These are phyloP conservation scores for Triticum urartu DNA, from an alignment of 176 grass and related monocot genomes.

Conservation along the genomic window DNA sequence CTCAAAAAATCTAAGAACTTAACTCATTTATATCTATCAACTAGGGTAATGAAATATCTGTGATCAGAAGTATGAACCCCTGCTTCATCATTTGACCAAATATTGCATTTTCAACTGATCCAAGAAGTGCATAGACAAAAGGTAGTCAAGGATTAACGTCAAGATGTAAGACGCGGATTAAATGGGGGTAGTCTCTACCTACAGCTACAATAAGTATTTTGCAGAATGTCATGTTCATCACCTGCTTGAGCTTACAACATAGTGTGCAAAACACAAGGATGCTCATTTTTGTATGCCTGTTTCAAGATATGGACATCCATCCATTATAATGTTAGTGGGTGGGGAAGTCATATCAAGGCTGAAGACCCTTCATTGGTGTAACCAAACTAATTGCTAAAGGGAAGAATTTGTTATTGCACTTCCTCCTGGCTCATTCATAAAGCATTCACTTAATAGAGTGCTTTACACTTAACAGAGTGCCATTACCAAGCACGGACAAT, in stretches of 20 bases:
- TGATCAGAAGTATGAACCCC: not conserved
- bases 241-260: not conserved
- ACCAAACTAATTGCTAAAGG: not conserved
- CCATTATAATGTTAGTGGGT: not conserved
- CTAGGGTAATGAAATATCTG: not conserved
- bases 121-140: not conserved
- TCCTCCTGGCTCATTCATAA: not conserved
- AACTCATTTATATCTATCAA: not conserved
- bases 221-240: not conserved
- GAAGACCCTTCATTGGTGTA: not conserved
- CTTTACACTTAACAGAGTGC: not conserved
- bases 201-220: not conserved
- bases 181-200: not conserved
- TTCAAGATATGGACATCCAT: not conserved
- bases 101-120: not conserved
- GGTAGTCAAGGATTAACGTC: not conserved
- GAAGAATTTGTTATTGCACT: not conserved
- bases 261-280: not conserved
- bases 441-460: not conserved
- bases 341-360: not conserved
- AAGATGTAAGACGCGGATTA: not conserved
- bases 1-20: not conserved
- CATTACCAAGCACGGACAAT: not conserved
- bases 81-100: not conserved
- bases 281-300: not conserved